These are phyloP conservation scores for Luzula sylvatica DNA, from an alignment of 176 grass and related monocot species.

Conservation along the genomic window DNA sequence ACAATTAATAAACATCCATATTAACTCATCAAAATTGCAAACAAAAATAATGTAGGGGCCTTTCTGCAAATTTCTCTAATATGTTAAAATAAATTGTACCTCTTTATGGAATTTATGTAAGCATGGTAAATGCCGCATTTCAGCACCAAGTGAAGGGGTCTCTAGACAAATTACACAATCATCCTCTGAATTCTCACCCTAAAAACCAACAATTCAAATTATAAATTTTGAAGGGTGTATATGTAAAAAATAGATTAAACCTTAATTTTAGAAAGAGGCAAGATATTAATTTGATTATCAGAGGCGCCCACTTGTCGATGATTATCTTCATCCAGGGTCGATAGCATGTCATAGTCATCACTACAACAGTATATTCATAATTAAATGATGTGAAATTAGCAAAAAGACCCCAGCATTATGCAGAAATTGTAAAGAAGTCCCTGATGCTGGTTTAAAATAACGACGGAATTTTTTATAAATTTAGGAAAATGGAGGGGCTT, in stretches of 20 bases:
- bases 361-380: conserved; percentile 16
- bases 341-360: conserved; percentile 57
- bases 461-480: no score
- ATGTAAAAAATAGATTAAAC: conserved; percentile 20
- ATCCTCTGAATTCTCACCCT: conserved; percentile 33
- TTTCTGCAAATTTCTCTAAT: not conserved
- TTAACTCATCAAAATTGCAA: no score
- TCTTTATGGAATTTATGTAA: conserved; percentile 86
- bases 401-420: no score
- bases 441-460: no score
- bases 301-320: conserved; percentile 34
- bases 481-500: no score
- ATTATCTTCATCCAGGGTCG: conserved; percentile 30
- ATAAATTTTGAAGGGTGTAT: not conserved
- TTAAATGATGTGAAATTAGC: no score
- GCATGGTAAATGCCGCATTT: conserved; percentile 57
- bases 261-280: conserved; percentile 54
- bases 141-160: conserved; percentile 35
- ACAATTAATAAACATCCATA: conserved; percentile 6
- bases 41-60: no score
- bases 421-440: no score
- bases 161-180: conserved; percentile 66
- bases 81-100: conserved; percentile 20
- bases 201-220: conserved; percentile 11
- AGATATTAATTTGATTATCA: conserved; percentile 58